Conservation (phyloP, 352 stramenopile species). For the Globisporangium carolinianum region DNA sequence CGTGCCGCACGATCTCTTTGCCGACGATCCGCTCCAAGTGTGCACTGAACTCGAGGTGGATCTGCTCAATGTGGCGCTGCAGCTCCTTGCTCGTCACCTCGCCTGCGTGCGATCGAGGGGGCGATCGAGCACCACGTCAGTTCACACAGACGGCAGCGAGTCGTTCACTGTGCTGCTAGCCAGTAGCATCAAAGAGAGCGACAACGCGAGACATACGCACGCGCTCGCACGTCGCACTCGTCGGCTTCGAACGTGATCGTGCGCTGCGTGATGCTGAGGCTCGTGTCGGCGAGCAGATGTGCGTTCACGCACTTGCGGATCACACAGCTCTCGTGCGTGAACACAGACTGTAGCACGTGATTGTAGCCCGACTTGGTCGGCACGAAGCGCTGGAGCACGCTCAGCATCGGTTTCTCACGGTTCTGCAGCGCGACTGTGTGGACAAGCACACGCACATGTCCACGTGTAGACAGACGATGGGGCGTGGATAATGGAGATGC, state of each 20-base stretch:
- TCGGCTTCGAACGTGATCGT: constrained; percentile 56
- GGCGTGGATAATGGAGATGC: not conserved
- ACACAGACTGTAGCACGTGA: constrained; percentile 53
- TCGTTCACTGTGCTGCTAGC: no score
- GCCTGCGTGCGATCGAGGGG: constrained; percentile 16
- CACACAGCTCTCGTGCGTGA: constrained; percentile 47
- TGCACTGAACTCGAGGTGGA: constrained; percentile 44
- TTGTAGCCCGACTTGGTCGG: constrained; percentile 68
- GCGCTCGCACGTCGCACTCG: constrained; percentile 32
- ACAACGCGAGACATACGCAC: constrained; percentile 16
- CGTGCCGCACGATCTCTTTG: constrained; percentile 45
- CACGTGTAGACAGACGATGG: no score
- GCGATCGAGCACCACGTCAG: not conserved
- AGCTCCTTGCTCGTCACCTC: constrained; percentile 44
- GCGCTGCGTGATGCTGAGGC: constrained; percentile 27
- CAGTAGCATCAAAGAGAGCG: not conserved
- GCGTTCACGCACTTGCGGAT: constrained; percentile 65
- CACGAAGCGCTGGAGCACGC: constrained; percentile 61
- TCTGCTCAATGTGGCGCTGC: constrained; percentile 36
- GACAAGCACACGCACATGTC: not conserved
- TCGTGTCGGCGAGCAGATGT: constrained; percentile 32
- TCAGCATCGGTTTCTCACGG: constrained; percentile 45
- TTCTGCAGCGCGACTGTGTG: constrained; percentile 17
- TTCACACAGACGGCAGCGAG: not conserved
- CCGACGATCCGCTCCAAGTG: constrained; percentile 59